phyloP scores from a whole-genome alignment of 1,284 basidiomycete genomes.

The Clitocybe nebularis region DNA sequence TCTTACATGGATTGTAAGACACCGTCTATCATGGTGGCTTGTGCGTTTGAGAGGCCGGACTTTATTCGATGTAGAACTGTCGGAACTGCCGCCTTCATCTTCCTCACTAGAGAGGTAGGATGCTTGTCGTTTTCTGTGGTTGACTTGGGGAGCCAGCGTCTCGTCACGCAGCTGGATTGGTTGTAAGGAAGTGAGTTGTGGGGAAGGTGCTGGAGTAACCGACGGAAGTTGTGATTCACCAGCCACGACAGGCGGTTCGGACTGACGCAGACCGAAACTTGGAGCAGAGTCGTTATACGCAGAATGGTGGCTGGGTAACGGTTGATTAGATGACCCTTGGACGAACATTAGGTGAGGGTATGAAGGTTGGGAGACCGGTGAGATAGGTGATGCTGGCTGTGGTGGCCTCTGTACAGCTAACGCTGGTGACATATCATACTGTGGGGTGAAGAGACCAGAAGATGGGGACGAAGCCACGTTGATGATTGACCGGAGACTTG shows the following conservation, averaged over 20 bases:
- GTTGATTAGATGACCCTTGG: conserved; percentile 36
- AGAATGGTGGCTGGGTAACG: conserved; percentile 17
- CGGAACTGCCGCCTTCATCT: conserved; percentile 33
- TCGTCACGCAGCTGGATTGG: conserved; percentile 15
- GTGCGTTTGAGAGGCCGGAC: conserved; percentile 39
- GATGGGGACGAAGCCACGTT: conserved; percentile 15
- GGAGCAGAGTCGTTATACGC: too few relatives aligned
- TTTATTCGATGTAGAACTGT: conserved; percentile 27
- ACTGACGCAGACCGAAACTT: conserved; percentile 9
- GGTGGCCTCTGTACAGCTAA: conserved; percentile 20
- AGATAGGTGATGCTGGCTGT: conserved; percentile 32
- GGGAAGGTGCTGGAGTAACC: conserved; percentile 32
- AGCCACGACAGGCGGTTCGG: conserved; percentile 8
- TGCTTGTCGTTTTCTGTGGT: conserved; percentile 30
- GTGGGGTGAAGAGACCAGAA: conserved; percentile 25
- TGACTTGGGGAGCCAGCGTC: conserved; percentile 9
- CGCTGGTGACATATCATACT: conserved; percentile 22
- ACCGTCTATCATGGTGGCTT: conserved; percentile 59
- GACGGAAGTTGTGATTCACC: conserved; percentile 19
- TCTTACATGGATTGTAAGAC: conserved; percentile 61
- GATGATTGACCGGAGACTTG: conserved; percentile 43
- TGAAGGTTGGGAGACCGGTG: conserved; percentile 28
- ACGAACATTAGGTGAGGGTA: conserved; percentile 32
- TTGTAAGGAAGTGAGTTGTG: conserved; percentile 24
- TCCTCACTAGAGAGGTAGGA: conserved; percentile 33